Percentiles rank a stretch among this genome's conserved stretches.
Evolutionary conservation across 2,329 filamentous ascomycete species (phyloP).

Genomic region (Fusarium guadeloupense): DNA sequence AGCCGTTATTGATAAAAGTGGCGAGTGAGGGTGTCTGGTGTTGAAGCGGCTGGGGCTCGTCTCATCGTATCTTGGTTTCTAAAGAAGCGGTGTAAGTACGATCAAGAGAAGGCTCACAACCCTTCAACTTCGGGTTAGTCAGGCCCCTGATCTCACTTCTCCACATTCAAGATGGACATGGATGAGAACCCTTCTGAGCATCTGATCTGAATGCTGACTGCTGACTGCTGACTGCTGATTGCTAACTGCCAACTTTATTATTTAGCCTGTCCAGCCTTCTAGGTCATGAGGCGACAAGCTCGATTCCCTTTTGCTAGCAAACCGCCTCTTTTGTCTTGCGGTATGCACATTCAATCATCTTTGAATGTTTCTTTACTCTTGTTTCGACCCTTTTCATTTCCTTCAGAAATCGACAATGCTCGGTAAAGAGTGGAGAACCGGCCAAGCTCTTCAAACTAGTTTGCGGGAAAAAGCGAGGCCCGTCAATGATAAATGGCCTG

Average conservation of each 20-base stretch:
- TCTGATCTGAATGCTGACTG: conserved; percentile 1
- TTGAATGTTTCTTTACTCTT: background rate
- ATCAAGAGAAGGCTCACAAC: conserved; percentile 12
- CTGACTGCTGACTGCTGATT: background rate
- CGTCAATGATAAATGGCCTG: conserved; percentile 6
- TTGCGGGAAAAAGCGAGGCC: conserved; percentile 27
- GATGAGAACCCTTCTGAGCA: conserved; percentile 1
- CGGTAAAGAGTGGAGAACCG: conserved; percentile 14
- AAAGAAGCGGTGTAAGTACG: conserved; percentile 35
- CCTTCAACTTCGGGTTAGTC: background rate
- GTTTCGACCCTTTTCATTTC: background rate
- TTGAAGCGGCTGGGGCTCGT: conserved; percentile 8
- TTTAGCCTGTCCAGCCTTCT: conserved; percentile 5
- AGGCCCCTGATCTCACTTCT: conserved; percentile 23
- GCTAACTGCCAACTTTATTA: background rate
- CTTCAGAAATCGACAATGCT: background rate
- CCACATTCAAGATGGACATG: conserved; percentile 15
- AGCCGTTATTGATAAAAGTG: background rate
- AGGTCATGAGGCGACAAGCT: background rate
- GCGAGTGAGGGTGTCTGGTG: too few species aligned
- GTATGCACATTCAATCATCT: background rate
- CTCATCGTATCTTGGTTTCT: conserved; percentile 1
- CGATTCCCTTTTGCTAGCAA: background rate
- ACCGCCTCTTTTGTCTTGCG: background rate
- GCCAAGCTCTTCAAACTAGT: conserved; percentile 4